Evolutionary conservation across 1,284 basidiomycete species (phyloP).

Genomic region (Naganishia sp.): DNA sequence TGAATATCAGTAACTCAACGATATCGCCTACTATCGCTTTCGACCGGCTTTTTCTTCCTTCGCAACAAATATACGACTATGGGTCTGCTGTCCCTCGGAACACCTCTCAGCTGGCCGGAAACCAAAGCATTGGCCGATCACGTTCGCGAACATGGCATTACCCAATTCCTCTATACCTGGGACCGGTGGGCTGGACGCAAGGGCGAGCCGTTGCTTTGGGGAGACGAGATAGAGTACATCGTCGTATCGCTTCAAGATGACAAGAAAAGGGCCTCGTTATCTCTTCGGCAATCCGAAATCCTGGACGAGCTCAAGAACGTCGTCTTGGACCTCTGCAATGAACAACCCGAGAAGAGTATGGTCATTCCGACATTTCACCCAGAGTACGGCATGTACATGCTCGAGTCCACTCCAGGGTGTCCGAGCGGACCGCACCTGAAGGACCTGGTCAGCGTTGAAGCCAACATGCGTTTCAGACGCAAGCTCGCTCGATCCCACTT

Average conservation of each 20-base stretch:
- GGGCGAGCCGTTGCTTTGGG: conserved; percentile 96
- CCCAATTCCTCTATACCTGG: conserved; percentile 93
- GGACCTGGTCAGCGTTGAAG: conserved; percentile 85
- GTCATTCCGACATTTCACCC: conserved; percentile 91
- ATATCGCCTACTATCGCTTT: too few relatives aligned
- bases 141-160: conserved; percentile 88
- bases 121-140: conserved; percentile 85
- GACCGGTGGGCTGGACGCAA: conserved; percentile 68
- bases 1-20: too few relatives aligned
- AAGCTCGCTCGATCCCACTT: conserved; percentile 81
- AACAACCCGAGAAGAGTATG: conserved; percentile 59
- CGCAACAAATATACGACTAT: conserved; percentile 56
- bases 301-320: conserved; percentile 74
- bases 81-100: conserved; percentile 94
- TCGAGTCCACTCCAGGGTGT: conserved; percentile 93
- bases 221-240: conserved; percentile 99
- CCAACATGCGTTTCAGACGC: conserved; percentile 92
- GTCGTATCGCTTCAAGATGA: conserved; percentile 80
- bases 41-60: too few relatives aligned
- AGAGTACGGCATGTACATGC: conserved; percentile 98
- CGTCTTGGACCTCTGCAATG: conserved; percentile 65
- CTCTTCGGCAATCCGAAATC: conserved; percentile 91
- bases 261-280: conserved; percentile 78
- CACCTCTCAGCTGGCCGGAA: conserved; percentile 89
- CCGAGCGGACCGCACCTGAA: conserved; percentile 86